phyloP scores from a whole-genome alignment of 257 asterid species.

The Solanum acaule region DNA sequence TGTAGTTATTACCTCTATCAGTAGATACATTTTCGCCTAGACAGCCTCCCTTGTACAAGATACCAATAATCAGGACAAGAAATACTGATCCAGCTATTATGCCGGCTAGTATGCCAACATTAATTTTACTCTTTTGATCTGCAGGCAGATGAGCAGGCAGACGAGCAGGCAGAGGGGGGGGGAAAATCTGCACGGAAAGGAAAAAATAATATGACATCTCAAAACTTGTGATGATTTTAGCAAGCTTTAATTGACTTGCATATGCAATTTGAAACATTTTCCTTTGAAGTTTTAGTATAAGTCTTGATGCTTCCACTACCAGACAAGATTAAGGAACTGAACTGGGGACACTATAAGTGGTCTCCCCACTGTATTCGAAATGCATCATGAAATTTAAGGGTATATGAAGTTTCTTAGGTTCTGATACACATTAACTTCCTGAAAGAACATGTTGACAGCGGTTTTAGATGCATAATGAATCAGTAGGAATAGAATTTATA shows the following conservation, averaged over 20 bases:
- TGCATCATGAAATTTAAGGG: not conserved
- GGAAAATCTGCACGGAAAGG: constrained; percentile 42
- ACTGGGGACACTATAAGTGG: not conserved
- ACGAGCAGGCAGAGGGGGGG: constrained; percentile 50
- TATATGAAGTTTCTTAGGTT: not conserved
- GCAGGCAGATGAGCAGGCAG: constrained; percentile 2
- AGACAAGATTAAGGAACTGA: not conserved
- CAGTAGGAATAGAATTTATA: not conserved
- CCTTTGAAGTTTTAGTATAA: not conserved
- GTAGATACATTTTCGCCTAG: constrained; percentile 37
- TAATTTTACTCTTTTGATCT: constrained; percentile 17
- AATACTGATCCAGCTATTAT: constrained; percentile 39
- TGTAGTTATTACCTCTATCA: constrained; percentile 41
- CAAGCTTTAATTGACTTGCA: not conserved
- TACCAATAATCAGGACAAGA: constrained; percentile 27
- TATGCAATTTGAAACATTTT: not conserved
- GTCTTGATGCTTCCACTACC: not conserved
- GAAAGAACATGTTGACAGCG: not conserved
- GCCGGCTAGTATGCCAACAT: constrained; percentile 26
- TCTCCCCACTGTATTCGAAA: not conserved
- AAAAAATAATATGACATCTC: not conserved
- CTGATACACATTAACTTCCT: not conserved
- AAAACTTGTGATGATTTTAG: not conserved
- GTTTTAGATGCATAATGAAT: not conserved
- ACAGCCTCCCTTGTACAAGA: constrained; percentile 31